These are phyloP conservation scores for Colletotrichum eremochloae DNA, from an alignment of 2,329 filamentous ascomycete genomes.

Conservation along the genomic window DNA sequence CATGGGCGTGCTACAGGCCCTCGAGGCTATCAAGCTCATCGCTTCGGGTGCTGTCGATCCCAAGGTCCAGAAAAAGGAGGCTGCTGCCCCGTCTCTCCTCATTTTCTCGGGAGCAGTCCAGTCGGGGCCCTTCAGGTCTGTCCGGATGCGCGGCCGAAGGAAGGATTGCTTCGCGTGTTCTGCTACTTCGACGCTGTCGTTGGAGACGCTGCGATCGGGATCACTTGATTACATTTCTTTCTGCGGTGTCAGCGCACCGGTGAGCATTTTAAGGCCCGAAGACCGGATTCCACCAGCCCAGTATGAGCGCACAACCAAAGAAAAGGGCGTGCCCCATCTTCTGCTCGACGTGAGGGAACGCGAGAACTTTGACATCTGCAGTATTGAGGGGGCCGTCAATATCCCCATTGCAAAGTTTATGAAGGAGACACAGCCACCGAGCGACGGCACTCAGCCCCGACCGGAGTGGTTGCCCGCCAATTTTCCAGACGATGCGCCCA, in stretches of 20 bases:
- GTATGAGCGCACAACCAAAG: constrained; percentile 60
- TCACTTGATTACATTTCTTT: constrained; percentile 88
- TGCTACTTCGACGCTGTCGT: constrained; percentile 70
- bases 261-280: constrained; percentile 68
- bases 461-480: constrained; percentile 56
- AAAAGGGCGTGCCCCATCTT: constrained; percentile 57
- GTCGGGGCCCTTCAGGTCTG: constrained; percentile 73
- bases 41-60: constrained; percentile 55
- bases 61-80: constrained; percentile 26
- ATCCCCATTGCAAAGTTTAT: constrained; percentile 72
- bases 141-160: constrained; percentile 79
- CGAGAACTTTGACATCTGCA: constrained; percentile 86
- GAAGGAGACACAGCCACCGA: constrained; percentile 54
- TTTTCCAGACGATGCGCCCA: constrained; percentile 61
- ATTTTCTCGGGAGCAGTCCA: constrained; percentile 62
- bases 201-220: constrained; percentile 72
- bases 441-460: constrained; percentile 42
- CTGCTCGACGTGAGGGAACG: constrained; percentile 88
- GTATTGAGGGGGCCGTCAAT: constrained; percentile 81
- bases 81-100: constrained; percentile 52
- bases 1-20: constrained; percentile 93
- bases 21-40: constrained; percentile 90
- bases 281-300: constrained; percentile 77
- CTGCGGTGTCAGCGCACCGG: constrained; percentile 74
- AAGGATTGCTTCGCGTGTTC: constrained; percentile 84